phyloP scores from a whole-genome alignment of 768 basidiomycete species.

The Pleurotus sapidus region DNA sequence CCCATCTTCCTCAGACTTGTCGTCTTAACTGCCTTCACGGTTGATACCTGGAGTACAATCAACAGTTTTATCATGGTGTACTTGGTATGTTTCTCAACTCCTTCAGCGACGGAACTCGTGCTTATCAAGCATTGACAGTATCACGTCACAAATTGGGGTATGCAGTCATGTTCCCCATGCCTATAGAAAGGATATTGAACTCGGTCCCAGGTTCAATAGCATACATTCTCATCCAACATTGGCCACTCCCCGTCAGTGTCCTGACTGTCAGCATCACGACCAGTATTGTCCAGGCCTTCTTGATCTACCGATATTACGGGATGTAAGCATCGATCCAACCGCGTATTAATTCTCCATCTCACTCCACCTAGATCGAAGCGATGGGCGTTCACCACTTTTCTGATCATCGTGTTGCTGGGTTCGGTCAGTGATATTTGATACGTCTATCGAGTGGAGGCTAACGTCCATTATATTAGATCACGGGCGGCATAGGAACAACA shows the following conservation, averaged over 20 bases:
- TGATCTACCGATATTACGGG: conserved; percentile 3
- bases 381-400: background rate
- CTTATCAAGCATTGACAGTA: background rate
- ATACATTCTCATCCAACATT: background rate
- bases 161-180: background rate
- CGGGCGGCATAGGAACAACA: conserved; percentile 2
- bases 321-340: background rate
- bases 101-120: background rate
- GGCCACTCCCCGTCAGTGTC: conserved; percentile 1
- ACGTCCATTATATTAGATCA: background rate
- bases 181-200: background rate
- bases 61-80: conserved; percentile 8
- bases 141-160: conserved; percentile 2
- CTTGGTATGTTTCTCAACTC: background rate
- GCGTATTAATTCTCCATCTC: background rate
- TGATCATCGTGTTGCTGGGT: background rate
- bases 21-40: background rate
- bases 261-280: conserved; percentile 5
- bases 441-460: no score
- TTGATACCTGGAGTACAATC: conserved; percentile 4
- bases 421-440: background rate
- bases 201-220: background rate
- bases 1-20: conserved; percentile 1
- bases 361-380: background rate
- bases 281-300: background rate